These are phyloP conservation scores for Hirschioporus abietinus DNA, from an alignment of 768 basidiomycete species.

Conservation along the genomic window DNA sequence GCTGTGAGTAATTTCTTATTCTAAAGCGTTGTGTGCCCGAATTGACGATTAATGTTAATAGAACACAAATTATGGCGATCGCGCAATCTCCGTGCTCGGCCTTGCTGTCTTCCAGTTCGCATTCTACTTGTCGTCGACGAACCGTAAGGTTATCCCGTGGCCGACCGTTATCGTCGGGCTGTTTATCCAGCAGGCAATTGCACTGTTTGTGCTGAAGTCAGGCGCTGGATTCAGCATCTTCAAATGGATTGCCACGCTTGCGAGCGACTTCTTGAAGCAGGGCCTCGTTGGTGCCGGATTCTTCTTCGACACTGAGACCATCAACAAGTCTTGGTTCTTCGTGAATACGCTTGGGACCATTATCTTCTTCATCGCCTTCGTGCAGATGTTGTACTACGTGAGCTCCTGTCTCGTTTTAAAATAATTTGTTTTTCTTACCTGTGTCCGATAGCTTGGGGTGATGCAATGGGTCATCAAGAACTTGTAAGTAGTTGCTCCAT, in stretches of 20 bases:
- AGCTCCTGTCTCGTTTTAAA: constrained; percentile 8
- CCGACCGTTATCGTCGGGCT: constrained; percentile 85
- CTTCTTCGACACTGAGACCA: constrained; percentile 71
- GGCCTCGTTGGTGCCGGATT: constrained; percentile 68
- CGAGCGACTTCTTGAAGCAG: constrained; percentile 71
- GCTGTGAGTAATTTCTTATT: constrained; percentile 32
- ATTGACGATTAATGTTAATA: constrained; percentile 19
- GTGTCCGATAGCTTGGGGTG: constrained; percentile 49
- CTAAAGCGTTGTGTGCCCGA: constrained; percentile 13
- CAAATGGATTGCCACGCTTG: constrained; percentile 74
- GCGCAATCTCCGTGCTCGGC: constrained; percentile 77
- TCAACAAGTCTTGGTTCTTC: constrained; percentile 77
- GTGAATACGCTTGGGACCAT: constrained; percentile 73
- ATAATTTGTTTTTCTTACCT: constrained; percentile 3
- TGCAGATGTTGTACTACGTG: constrained; percentile 85
- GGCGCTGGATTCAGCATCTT: constrained; percentile 80
- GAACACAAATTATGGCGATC: constrained; percentile 67
- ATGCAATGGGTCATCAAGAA: constrained; percentile 92
- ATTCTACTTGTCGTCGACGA: constrained; percentile 64
- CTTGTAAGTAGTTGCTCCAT: constrained; percentile 48
- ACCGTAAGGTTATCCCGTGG: constrained; percentile 69
- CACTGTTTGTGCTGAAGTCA: constrained; percentile 85
- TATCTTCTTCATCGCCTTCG: constrained; percentile 92
- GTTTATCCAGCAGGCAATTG: constrained; percentile 79
- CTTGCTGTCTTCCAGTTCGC: constrained; percentile 73